Percentiles rank a stretch among this genome's conserved stretches.
These are phyloP conservation scores for Peniophora sp. DNA, from an alignment of 1,284 basidiomycete genomes.

Conservation along the genomic window DNA sequence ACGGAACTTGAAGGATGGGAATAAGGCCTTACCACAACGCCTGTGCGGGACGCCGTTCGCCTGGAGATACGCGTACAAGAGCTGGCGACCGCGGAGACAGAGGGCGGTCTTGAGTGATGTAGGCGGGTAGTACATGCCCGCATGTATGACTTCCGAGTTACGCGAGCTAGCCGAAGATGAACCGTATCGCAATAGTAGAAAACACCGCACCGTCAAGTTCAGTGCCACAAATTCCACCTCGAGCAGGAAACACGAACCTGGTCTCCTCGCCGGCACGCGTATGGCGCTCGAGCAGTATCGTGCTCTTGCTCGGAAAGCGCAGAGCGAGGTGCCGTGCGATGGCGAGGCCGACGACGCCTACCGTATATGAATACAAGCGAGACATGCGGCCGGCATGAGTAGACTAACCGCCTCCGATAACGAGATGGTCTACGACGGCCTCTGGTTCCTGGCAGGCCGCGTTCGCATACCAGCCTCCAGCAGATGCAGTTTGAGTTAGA, in stretches of 20 bases:
- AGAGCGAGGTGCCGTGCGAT: slow-evolving; percentile 72
- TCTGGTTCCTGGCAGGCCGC: slow-evolving; percentile 49
- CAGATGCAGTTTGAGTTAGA: no score
- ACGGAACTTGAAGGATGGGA: no score
- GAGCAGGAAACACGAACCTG: slow-evolving; percentile 66
- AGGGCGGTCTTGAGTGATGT: slow-evolving; percentile 82
- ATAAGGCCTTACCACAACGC: slow-evolving; percentile 80
- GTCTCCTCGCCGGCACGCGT: slow-evolving; percentile 70
- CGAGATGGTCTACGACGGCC: slow-evolving; percentile 75
- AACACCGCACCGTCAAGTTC: no score
- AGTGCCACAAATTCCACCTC: no score
- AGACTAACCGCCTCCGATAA: slow-evolving; percentile 80
- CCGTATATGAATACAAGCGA: not conserved
- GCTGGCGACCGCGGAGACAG: slow-evolving; percentile 80
- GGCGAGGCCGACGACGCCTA: slow-evolving; percentile 84
- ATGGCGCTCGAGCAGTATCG: slow-evolving; percentile 83
- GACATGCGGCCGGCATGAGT: not conserved
- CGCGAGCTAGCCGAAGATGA: slow-evolving; percentile 54
- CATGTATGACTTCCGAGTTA: slow-evolving; percentile 95
- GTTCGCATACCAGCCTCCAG: no score
- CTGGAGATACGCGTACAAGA: slow-evolving; percentile 78
- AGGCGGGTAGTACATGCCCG: slow-evolving; percentile 79
- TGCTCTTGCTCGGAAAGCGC: slow-evolving; percentile 65
- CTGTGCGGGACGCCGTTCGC: slow-evolving; percentile 59
- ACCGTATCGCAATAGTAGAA: no score